phyloP scores from a whole-genome alignment of 2,329 filamentous ascomycete genomes.

The Pseudocercospora macadamiae region DNA sequence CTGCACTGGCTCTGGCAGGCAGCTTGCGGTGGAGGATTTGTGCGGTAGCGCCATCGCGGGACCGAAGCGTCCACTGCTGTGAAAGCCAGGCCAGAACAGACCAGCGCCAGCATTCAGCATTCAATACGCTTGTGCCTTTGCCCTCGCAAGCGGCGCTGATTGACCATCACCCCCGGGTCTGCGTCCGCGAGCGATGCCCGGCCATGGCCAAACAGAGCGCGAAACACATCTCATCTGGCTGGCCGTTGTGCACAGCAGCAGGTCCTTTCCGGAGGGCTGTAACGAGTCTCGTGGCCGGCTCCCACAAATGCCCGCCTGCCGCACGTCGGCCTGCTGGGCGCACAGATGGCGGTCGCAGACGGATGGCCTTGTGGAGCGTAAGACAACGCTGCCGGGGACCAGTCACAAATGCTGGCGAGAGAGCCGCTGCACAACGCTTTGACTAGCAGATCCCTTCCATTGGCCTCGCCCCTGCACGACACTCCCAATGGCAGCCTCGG shows the following conservation, averaged over 20 bases:
- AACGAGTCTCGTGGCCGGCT: slow-evolving; percentile 9
- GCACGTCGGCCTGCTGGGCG: not conserved
- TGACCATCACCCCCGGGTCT: no score
- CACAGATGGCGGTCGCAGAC: slow-evolving; percentile 16
- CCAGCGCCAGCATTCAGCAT: no score
- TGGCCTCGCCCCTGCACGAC: slow-evolving; percentile 16
- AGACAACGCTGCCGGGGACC: slow-evolving; percentile 14
- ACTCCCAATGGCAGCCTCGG: slow-evolving; percentile 25
- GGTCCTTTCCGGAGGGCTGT: no score
- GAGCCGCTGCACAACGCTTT: slow-evolving; percentile 21
- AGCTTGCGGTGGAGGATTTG: no score
- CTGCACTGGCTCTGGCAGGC: no score
- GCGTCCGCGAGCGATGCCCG: no score
- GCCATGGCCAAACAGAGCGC: not conserved
- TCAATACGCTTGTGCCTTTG: no score
- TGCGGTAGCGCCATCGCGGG: not conserved
- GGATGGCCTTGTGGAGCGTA: slow-evolving; percentile 17
- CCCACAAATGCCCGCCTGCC: slow-evolving; percentile 6
- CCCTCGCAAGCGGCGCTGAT: no score
- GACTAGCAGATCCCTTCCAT: slow-evolving; percentile 20
- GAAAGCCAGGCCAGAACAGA: no score
- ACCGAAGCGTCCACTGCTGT: slow-evolving; percentile 3
- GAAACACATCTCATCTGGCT: not conserved
- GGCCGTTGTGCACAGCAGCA: not conserved
- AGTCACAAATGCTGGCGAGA: slow-evolving; percentile 23